A percentile compares a stretch with the other conserved stretches of the same genome.
Evolutionary conservation across 305 asterid species (phyloP).

Genomic region (Ilex paraguariensis): DNA sequence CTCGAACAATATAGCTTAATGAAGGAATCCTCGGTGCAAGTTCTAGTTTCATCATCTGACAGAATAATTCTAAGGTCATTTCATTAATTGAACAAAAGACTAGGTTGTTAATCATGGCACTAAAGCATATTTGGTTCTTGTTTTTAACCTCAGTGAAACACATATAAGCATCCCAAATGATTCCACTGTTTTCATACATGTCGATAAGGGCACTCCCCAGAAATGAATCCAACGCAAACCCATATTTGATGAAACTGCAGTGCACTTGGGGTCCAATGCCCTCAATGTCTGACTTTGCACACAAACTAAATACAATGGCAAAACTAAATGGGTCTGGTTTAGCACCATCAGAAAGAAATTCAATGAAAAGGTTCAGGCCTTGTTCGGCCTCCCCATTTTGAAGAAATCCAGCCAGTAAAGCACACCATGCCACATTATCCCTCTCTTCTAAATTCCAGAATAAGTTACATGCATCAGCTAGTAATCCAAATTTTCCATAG

Average conservation of each 20-base stretch:
- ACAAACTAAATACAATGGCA: neutral
- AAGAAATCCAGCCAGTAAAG: neutral
- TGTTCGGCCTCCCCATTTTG: neutral
- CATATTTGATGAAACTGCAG: neutral
- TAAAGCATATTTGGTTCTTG: neutral
- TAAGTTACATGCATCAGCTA: neutral
- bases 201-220: neutral
- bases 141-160: neutral
- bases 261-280: neutral
- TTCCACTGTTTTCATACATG: neutral
- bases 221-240: neutral
- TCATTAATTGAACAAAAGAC: neutral
- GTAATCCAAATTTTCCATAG: neutral
- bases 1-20: neutral
- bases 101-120: neutral
- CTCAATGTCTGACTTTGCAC: neutral
- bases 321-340: neutral
- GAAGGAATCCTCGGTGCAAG: neutral
- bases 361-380: neutral
- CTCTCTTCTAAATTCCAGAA: neutral
- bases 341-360: neutral
- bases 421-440: constrained; percentile 1
- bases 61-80: neutral
- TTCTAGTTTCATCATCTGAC: neutral
- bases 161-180: neutral